Evolutionary conservation across 257 asterid genomes (phyloP).

Genomic region (Solanum arcanum): DNA sequence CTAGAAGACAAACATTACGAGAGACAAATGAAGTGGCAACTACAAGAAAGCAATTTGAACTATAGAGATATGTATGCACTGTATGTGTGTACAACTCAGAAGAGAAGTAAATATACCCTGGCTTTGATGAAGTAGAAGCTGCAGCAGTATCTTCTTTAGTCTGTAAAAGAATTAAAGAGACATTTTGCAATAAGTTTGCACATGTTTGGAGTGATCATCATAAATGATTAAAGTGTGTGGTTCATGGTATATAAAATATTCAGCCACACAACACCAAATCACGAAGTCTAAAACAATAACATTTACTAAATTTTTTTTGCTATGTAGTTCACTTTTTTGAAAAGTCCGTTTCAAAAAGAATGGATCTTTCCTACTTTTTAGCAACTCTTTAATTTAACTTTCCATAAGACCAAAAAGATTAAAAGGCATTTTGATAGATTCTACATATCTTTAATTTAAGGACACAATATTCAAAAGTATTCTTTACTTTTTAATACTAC

Average conservation of each 20-base stretch:
- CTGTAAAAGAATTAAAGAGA: conserved; percentile 13
- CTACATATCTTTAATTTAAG: not conserved
- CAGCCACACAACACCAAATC: not conserved
- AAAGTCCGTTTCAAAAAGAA: not conserved
- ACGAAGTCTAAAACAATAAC: not conserved
- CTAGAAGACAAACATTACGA: not conserved
- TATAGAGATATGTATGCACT: not conserved
- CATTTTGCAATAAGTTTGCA: not conserved
- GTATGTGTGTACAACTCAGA: not conserved
- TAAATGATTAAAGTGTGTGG: too few species aligned
- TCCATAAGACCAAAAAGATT: not conserved
- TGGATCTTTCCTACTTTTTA: too few species aligned
- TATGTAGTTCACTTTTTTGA: too few species aligned
- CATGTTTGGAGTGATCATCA: too few species aligned
- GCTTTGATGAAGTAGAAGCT: conserved; percentile 39
- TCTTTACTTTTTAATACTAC: too few species aligned
- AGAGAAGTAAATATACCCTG: conserved; percentile 37
- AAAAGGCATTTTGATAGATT: not conserved
- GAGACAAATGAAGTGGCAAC: not conserved
- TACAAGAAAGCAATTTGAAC: not conserved
- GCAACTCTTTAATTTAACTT: not conserved
- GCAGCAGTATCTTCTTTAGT: conserved; percentile 28
- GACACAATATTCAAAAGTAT: not conserved
- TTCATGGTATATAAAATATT: too few species aligned
- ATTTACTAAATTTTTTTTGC: not conserved